Percentiles rank a stretch among this genome's conserved stretches.
Evolutionary conservation across 2,329 filamentous ascomycete species (phyloP).

Genomic region (Diplodia corticola): DNA sequence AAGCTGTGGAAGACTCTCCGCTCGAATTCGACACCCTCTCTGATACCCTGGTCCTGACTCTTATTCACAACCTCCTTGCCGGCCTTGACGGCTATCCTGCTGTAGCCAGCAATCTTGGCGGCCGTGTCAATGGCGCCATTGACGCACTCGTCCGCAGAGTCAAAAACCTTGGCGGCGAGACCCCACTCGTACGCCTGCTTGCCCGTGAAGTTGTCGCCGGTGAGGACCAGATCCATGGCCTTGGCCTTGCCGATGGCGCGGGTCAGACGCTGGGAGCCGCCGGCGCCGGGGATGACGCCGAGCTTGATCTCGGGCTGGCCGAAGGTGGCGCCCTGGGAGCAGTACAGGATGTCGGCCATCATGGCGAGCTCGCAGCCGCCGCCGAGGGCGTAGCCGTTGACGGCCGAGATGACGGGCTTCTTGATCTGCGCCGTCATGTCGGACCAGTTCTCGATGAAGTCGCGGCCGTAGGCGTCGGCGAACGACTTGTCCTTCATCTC

Average conservation of each 20-base stretch:
- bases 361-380: constrained; percentile 95
- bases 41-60: constrained; percentile 85
- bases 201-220: constrained; percentile 70
- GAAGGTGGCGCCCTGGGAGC: constrained; percentile 81
- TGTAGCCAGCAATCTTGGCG: constrained; percentile 84
- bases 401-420: constrained; percentile 91
- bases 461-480: constrained; percentile 77
- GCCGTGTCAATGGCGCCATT: constrained; percentile 79
- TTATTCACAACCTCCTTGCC: constrained; percentile 99
- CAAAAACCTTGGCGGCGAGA: constrained; percentile 79
- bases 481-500: constrained; percentile 96
- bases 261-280: constrained; percentile 86
- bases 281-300: constrained; percentile 87
- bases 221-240: constrained; percentile 51
- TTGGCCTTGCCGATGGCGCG: constrained; percentile 55
- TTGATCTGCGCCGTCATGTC: constrained; percentile 79
- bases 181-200: constrained; percentile 88
- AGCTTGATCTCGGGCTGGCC: constrained; percentile 97
- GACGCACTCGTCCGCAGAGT: constrained; percentile 77
- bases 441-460: constrained; percentile 97
- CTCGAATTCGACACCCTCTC: constrained; percentile 94
- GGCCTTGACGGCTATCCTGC: constrained; percentile 81
- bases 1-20: constrained; percentile 86
- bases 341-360: constrained; percentile 97
- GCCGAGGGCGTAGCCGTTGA: constrained; percentile 91